Percentiles rank a stretch among this genome's conserved stretches.
These are phyloP conservation scores for Fonsecaea nubica DNA, from an alignment of 2,329 filamentous ascomycete genomes.

Conservation along the genomic window DNA sequence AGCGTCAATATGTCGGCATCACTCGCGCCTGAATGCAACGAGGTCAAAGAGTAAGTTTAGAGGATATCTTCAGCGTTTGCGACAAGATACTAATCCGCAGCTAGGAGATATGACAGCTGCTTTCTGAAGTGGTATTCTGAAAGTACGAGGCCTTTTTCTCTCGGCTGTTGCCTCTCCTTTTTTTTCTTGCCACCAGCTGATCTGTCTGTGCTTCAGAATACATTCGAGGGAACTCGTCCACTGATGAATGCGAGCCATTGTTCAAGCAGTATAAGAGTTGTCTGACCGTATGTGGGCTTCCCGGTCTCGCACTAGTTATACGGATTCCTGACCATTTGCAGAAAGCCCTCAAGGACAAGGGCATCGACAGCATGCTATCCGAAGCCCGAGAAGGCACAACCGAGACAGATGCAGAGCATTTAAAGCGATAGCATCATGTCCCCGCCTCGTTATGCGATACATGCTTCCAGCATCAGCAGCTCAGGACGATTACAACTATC, in stretches of 20 bases:
- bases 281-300: constrained; percentile 67
- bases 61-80: neutral
- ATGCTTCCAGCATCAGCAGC: neutral
- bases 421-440: constrained; percentile 49
- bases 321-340: constrained; percentile 48
- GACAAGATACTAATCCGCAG: constrained; percentile 18
- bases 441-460: neutral
- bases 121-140: constrained; percentile 99
- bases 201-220: constrained; percentile 70
- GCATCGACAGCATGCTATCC: constrained; percentile 90
- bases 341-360: constrained; percentile 84
- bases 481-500: neutral
- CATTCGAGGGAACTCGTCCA: constrained; percentile 79
- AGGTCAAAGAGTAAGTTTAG: constrained; percentile 82
- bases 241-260: constrained; percentile 82
- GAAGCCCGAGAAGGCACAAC: constrained; percentile 88
- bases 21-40: constrained; percentile 91
- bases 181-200: constrained; percentile 28
- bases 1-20: constrained; percentile 76
- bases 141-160: constrained; percentile 65
- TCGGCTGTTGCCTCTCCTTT: constrained; percentile 13
- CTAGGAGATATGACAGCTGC: constrained; percentile 91
- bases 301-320: neutral
- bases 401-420: constrained; percentile 79
- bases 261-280: constrained; percentile 91